Percentiles rank a stretch among this genome's conserved stretches.
Conservation (phyloP, 1,139 yeast species). For the Nematodospora anomalae region DNA sequence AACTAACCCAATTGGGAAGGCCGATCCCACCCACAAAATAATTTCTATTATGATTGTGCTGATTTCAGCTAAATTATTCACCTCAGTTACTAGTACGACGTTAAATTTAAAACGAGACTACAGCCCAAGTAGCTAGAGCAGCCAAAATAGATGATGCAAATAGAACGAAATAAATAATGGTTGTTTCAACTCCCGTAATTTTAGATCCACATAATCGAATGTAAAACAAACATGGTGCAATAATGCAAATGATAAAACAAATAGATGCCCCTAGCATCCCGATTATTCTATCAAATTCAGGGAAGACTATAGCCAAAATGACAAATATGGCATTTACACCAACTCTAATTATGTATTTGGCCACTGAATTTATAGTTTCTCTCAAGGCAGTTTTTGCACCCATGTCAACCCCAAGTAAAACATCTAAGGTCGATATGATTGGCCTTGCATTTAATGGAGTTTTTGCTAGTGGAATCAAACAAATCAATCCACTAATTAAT, state of each 20-base stretch:
- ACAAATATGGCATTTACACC: constrained; percentile 55
- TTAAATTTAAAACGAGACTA: constrained; percentile 26
- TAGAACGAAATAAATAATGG: constrained; percentile 24
- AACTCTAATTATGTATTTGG: constrained; percentile 31
- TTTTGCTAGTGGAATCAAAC: constrained; percentile 82
- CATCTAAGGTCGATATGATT: constrained; percentile 63
- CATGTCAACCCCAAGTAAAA: constrained; percentile 25
- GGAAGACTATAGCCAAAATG: constrained; percentile 50
- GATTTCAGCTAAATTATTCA: too few species aligned
- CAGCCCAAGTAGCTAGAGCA: constrained; percentile 43
- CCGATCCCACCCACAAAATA: too few species aligned
- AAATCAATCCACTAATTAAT: constrained; percentile 67
- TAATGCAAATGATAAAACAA: constrained; percentile 56
- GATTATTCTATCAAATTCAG: constrained; percentile 57
- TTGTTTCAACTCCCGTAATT: constrained; percentile 24
- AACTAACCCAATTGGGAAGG: constrained; percentile 6
- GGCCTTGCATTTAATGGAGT: constrained; percentile 89
- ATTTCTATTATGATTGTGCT: too few species aligned
- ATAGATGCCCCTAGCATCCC: constrained; percentile 60
- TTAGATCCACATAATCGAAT: constrained; percentile 36
- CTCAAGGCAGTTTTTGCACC: constrained; percentile 14
- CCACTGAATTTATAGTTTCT: constrained; percentile 15
- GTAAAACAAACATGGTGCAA: constrained; percentile 57
- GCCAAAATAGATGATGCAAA: constrained; percentile 30
- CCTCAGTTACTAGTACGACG: too few species aligned